A percentile compares a stretch with the other conserved stretches of the same genome.
Evolutionary conservation across 805 yeast genomes (phyloP).

Genomic region (Candida corydali): DNA sequence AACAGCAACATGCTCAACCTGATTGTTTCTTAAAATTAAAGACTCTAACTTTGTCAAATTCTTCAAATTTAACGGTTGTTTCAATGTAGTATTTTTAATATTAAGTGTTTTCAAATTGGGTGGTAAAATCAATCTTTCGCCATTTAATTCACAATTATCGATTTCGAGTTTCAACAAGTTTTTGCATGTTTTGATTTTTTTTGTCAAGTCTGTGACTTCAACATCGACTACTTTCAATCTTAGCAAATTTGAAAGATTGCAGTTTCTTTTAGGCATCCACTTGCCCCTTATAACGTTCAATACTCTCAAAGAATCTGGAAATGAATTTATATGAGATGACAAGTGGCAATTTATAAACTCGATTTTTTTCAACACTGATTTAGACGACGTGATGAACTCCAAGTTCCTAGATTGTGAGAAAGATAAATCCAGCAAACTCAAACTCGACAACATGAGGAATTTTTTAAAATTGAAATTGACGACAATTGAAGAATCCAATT

Average conservation of each 20-base stretch:
- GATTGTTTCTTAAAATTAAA: constrained; percentile 6
- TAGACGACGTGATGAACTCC: constrained; percentile 4
- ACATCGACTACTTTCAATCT: constrained; percentile 6
- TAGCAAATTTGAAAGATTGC: constrained; percentile 5
- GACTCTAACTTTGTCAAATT: constrained; percentile 1
- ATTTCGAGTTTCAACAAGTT: constrained; percentile 7
- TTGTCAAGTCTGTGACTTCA: constrained; percentile 8
- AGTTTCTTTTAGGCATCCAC: constrained; percentile 8
- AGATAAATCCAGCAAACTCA: constrained; percentile 6
- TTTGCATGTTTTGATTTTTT: constrained; percentile 4
- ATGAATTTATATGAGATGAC: constrained; percentile 7
- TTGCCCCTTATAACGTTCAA: constrained; percentile 6
- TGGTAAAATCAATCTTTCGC: constrained; percentile 1
- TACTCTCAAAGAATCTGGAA: constrained; percentile 8
- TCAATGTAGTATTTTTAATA: constrained; percentile 1
- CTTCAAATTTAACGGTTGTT: neutral
- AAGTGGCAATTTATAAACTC: constrained; percentile 8
- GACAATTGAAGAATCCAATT: constrained; percentile 8
- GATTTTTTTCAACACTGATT: constrained; percentile 5
- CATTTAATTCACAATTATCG: neutral
- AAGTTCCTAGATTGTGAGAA: constrained; percentile 7
- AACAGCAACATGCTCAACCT: neutral
- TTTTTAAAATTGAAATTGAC: constrained; percentile 7
- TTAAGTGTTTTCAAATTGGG: constrained; percentile 3
- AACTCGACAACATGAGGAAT: constrained; percentile 1